Evolutionary conservation across 768 basidiomycete species (phyloP).

Genomic region (Mycena leptocephala): DNA sequence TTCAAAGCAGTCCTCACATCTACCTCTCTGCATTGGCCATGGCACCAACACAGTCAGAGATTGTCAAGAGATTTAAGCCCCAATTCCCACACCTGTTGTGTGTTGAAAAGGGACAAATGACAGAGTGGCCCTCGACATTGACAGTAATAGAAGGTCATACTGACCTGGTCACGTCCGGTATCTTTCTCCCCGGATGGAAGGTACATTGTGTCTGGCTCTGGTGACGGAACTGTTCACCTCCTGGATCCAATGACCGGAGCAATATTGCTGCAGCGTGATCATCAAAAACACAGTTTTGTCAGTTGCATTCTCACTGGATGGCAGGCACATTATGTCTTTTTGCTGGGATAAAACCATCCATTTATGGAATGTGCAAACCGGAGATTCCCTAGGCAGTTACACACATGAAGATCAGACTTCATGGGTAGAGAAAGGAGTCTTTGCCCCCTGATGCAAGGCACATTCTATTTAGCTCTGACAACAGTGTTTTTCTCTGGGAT

Average conservation of each 20-base stretch:
- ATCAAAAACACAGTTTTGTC: neutral
- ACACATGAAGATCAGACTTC: too few relatives aligned
- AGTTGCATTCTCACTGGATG: neutral
- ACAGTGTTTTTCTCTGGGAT: too few relatives aligned
- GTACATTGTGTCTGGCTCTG: neutral
- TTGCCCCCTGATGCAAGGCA: neutral
- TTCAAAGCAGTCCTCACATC: constrained; percentile 5
- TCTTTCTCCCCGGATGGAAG: neutral
- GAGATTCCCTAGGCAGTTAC: neutral
- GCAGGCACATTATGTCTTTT: neutral
- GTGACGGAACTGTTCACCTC: neutral
- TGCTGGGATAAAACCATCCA: neutral
- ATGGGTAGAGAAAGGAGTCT: neutral
- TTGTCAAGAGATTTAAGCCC: neutral
- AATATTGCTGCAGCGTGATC: neutral
- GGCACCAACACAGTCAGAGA: neutral
- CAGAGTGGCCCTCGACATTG: neutral
- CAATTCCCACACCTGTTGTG: neutral
- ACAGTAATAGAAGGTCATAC: neutral
- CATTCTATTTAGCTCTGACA: too few relatives aligned
- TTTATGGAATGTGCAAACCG: neutral
- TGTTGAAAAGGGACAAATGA: neutral
- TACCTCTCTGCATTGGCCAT: constrained; percentile 10
- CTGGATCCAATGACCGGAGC: neutral
- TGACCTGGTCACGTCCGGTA: neutral